phyloP scores from a whole-genome alignment of 192 early-diverging fungal species.

The Coemansia reversa region DNA sequence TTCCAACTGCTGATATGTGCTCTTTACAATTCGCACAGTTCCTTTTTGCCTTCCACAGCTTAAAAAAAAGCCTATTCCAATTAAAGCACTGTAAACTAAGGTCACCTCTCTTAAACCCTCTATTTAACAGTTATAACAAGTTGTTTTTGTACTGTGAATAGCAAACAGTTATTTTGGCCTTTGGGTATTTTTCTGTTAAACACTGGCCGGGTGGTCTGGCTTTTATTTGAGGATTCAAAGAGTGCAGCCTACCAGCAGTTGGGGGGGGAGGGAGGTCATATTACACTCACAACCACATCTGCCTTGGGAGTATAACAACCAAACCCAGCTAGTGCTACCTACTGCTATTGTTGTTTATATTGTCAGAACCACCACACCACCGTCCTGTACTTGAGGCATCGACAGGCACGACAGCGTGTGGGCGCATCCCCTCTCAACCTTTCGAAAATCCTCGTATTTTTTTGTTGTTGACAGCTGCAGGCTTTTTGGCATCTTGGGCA shows the following conservation, averaged over 20 bases:
- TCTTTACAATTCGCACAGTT: neutral
- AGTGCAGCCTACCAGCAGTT: neutral
- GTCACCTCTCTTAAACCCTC: neutral
- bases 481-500: neutral
- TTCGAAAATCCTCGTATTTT: neutral
- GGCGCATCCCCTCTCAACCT: neutral
- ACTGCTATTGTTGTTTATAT: constrained; percentile 1
- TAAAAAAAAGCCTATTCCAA: neutral
- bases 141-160: neutral
- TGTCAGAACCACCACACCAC: neutral
- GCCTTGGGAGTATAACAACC: neutral
- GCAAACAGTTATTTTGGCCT: neutral
- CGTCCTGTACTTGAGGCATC: neutral
- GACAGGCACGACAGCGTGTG: neutral
- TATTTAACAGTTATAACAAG: neutral
- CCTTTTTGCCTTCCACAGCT: neutral
- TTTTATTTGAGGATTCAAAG: no score
- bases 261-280: neutral
- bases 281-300: neutral
- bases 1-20: neutral
- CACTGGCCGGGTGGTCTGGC: neutral
- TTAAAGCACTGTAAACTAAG: neutral
- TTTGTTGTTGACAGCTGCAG: neutral
- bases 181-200: neutral
- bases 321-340: neutral